Evolutionary conservation across 257 asterid species (phyloP).

Genomic region (Thymus quinquecostatus): DNA sequence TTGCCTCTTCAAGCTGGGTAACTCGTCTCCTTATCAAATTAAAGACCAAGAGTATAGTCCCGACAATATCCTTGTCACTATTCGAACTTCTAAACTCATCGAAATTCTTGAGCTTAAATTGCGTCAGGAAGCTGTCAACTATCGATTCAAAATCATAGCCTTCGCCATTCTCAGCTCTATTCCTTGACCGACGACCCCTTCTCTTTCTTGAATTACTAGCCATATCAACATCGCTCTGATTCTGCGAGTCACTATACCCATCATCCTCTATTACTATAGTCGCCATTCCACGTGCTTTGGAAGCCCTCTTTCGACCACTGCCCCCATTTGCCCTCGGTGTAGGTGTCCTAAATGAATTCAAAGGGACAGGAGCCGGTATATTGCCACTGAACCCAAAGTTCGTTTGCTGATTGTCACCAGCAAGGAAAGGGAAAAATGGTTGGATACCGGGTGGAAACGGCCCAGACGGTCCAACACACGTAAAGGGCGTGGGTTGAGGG

Average conservation of each 20-base stretch:
- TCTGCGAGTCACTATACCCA: slow-evolving; percentile 52
- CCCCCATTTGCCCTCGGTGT: slow-evolving; percentile 52
- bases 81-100: slow-evolving; percentile 56
- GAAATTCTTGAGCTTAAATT: slow-evolving; percentile 56
- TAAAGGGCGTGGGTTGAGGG: slow-evolving; percentile 71
- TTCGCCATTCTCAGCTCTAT: slow-evolving; percentile 34
- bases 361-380: slow-evolving; percentile 67
- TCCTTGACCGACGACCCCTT: slow-evolving; percentile 55
- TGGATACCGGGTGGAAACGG: slow-evolving; percentile 89
- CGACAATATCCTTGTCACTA: slow-evolving; percentile 61
- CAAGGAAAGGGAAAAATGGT: slow-evolving; percentile 81
- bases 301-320: slow-evolving; percentile 40
- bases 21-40: slow-evolving; percentile 63
- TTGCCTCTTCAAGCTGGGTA: slow-evolving; percentile 68
- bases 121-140: slow-evolving; percentile 45
- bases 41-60: slow-evolving; percentile 56
- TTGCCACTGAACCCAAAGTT: slow-evolving; percentile 40
- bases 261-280: slow-evolving; percentile 56
- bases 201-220: slow-evolving; percentile 50
- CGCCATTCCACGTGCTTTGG: slow-evolving; percentile 33
- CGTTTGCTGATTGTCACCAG: slow-evolving; percentile 41
- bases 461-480: slow-evolving; percentile 76
- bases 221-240: slow-evolving; percentile 47
- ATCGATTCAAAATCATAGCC: slow-evolving; percentile 53
- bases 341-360: slow-evolving; percentile 77